Conservation (phyloP, 78 protist species). For the Bodo saltans region DNA sequence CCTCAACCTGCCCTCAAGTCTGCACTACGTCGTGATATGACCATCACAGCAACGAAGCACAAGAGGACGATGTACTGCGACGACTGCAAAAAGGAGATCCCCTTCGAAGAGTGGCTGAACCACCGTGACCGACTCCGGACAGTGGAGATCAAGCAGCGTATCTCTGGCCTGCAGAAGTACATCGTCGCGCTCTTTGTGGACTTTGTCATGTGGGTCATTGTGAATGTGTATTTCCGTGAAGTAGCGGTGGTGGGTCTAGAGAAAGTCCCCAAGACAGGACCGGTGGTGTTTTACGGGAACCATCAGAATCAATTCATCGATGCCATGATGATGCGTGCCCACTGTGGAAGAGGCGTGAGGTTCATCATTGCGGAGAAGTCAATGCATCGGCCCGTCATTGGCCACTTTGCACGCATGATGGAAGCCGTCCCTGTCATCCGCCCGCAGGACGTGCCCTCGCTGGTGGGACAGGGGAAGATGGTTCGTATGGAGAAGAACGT, state of each 20-base stretch:
- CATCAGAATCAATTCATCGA: slow-evolving; percentile 50
- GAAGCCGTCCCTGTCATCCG: slow-evolving; percentile 49
- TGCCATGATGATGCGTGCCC: slow-evolving; percentile 15
- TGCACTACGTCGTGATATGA: too few relatives aligned
- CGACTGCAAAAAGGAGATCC: neutral
- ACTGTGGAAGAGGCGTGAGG: neutral
- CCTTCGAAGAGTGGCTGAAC: neutral
- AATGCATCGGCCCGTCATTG: neutral
- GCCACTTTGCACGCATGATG: neutral
- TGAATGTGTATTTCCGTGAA: slow-evolving; percentile 28
- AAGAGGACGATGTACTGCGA: neutral
- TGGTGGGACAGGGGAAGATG: neutral
- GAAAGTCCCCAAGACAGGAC: slow-evolving; percentile 9
- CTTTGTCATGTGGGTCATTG: neutral
- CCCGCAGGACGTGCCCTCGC: slow-evolving; percentile 26
- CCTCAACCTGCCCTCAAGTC: too few relatives aligned
- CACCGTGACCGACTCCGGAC: neutral
- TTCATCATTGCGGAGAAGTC: slow-evolving; percentile 38
- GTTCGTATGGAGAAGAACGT: neutral
- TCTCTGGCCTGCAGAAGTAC: neutral
- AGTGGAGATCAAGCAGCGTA: neutral
- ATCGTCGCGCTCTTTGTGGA: neutral
- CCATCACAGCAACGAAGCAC: too few relatives aligned
- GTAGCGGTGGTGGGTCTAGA: neutral
- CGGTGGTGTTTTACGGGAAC: slow-evolving; percentile 31